phyloP scores from a whole-genome alignment of 129 eudicot genomes.

The sunflower (Helianthus annuus) region HanXRQr2.0-SUNRISE NC_035439.2:140583857-140584356 shows the following conservation, averaged over 20 bases:
- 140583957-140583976: no score
- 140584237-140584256: conserved; percentile 4
- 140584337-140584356: not conserved
- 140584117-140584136: conserved; percentile 35
- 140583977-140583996: no score
- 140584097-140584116: not conserved
- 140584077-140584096: not conserved
- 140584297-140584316: conserved; percentile 10
- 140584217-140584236: conserved; percentile 5
- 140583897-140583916: no score
- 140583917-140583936: no score
- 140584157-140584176: conserved; percentile 62
- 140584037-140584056: no score
- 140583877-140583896: no score
- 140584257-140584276: conserved; percentile 5
- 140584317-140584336: not conserved
- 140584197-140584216: not conserved
- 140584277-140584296: not conserved
- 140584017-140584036: no score
- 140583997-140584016: no score
- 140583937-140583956: no score
- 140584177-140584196: conserved; percentile 38
- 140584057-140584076: no score
- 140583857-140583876: no score
- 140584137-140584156: conserved; percentile 38